Evolutionary conservation across 805 yeast species (phyloP), one percentile per base, ranked within the genome.

Genomic region (Wickerhamomyces chambardii): DNA sequence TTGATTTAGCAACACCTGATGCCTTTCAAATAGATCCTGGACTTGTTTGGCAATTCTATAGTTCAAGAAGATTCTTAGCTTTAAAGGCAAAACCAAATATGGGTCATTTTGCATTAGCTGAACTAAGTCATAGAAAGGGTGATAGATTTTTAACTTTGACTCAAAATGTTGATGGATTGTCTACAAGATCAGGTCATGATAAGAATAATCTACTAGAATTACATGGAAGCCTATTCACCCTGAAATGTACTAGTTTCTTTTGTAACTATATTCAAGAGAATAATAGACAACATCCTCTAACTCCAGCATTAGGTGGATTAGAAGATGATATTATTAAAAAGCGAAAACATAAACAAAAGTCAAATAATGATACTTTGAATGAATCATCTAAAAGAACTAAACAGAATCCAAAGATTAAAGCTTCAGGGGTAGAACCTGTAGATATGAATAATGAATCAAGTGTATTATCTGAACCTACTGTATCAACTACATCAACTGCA

Each of bases 1-100:
- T 84, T 31, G 95, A 86, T 49, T 63, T 87, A 30, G 95, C 95
- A 7, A 86, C 95, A 0, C 95, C 95, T 1, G 95, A 86, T 50
- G 95, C 95, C 5, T 86, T 87, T 53, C 72, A 77, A 39, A 63
- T 65, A 15, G 89, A 86, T 51, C 95, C 96, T 0, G 84, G 84
- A 0, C 63, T 85, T 9, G 95, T 87, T 7, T 86, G 96, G 96
- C 90, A 84, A 51, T 86, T 83, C 48, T 86, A 87, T 55, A 66
- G 85, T 5, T 74, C 75, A 54, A 59, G 94, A 41, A 53, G 96
- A 31, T 66, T 59, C 32, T 63, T 63, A 33, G 89, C 95, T 0
- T 59, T 84, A 34, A 57, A 56, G 31, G 85, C 90, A 1, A 55
- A 49, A 33, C 95, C 95, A 1, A 86, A 86, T 48, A 54, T 49